Evolutionary conservation across 768 basidiomycete species (phyloP), one percentile per base, ranked within the genome.

Genomic region (Suillus clintonianus): DNA sequence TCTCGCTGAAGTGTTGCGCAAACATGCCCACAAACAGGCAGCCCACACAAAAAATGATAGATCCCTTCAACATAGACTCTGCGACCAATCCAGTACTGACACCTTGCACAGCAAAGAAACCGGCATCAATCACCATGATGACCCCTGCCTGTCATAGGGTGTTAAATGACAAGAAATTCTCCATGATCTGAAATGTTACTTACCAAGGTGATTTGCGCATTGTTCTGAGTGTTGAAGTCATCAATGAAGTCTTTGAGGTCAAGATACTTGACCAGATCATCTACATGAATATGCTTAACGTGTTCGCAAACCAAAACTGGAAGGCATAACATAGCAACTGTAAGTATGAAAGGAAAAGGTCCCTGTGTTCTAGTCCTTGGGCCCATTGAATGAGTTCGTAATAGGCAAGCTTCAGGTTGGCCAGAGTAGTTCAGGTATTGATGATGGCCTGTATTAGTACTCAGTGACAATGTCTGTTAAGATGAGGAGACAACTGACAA

Each of bases 31-130:
- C 0, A 13, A 60, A 47, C 14, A 60, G 34, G 27, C 59, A 60
- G 9, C 59, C 59, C 10, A 47, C 43, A 47, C 39, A 41, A 22
- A 60, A 60, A 2, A 60, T 45, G n/a, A 60, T 41, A 42, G 59
- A 60, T 32, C 43, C 32, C 41, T 41, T 47, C 1, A 41, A 13
- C 0, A 60, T 41, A 32, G 39, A 37, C 34, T 60, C 34, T 3
- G 59, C 22, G 0, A 34, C 19, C n/a, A 4, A 8, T 19, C 32
- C 36, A 22, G 22, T 34, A 30, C 43, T 42, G n/a, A 60, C 34
- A 47, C 42, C 30, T 34, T 41, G 41, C 14, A 59, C 19, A 30
- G 58, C 58, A 41, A 59, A 39, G 39, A 59, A 41, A 43, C 36
- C 15, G 6, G 34, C 19, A 22, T 59, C 58, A 19, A 59, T 15